Evolutionary conservation across 495 filamentous ascomycete genomes (phyloP).

Genomic region (Evansstolkia leycettana): DNA sequence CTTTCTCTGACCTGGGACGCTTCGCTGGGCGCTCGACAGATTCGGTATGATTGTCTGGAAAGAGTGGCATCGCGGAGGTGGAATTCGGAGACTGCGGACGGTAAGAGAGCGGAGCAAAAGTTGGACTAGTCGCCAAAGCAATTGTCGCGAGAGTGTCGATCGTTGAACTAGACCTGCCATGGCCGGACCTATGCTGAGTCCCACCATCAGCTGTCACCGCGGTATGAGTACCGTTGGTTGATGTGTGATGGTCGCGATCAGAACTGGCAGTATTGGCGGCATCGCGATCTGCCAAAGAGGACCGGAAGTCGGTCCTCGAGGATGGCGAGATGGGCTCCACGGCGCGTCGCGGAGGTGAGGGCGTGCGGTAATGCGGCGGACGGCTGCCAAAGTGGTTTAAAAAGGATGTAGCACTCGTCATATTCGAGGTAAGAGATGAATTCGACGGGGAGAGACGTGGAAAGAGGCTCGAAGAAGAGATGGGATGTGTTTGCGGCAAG

Average conservation of each 20-base stretch:
- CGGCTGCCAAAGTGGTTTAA: constrained; percentile 24
- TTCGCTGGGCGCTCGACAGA: constrained; percentile 44
- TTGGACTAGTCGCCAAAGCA: constrained; percentile 38
- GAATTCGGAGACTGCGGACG: constrained; percentile 21
- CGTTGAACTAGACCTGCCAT: constrained; percentile 35
- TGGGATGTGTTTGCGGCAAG: constrained; percentile 26
- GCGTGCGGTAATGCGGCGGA: constrained; percentile 40
- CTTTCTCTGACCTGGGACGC: constrained; percentile 45
- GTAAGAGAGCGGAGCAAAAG: constrained; percentile 26
- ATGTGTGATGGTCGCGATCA: constrained; percentile 16
- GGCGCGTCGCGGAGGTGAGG: constrained; percentile 41
- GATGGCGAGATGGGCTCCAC: constrained; percentile 40
- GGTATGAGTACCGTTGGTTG: constrained; percentile 10
- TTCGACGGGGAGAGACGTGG: constrained; percentile 4
- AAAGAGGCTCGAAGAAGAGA: constrained; percentile 14
- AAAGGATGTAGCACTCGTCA: constrained; percentile 37
- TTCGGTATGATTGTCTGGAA: constrained; percentile 17
- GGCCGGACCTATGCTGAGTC: constrained; percentile 24
- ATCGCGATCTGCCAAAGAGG: constrained; percentile 22
- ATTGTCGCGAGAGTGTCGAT: constrained; percentile 45
- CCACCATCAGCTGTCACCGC: constrained; percentile 9
- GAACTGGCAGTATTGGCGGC: constrained; percentile 14
- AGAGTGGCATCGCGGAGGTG: constrained; percentile 18
- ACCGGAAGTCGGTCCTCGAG: constrained; percentile 18
- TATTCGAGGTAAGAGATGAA: constrained; percentile 12